Base-by-base conservation (phyloP, 169 alveolate species). In the Neospora caninum region DNA sequence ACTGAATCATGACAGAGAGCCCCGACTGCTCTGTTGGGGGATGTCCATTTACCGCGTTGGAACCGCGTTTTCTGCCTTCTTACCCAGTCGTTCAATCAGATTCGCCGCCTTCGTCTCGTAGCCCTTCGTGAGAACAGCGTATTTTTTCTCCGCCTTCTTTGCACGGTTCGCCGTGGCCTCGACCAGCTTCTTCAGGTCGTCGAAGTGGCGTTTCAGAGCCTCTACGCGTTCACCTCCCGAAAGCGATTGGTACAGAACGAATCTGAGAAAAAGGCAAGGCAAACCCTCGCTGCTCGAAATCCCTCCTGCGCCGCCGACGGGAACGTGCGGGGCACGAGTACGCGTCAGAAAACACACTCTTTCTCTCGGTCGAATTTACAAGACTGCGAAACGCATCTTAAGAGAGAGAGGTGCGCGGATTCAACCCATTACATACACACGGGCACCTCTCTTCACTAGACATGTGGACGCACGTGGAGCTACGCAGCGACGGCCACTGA, bases 21-120 rank as follows among this genome's bases (percentile, higher is more conserved):
- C 58, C 13, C 58, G 4, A 49, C 4, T 13, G 58, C 22, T 4
- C 58, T 49, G 58, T 13, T 49, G 58, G 58, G 58, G 58, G 58
- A 49, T 13, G 22, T 49, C 13, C 13, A n/a, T 49, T 49, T 13
- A 49, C 58, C 58, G 58, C 58, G 22, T 7, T 13, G 58, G 58
- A 49, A 7, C 4, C 4, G 22, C 58, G 58, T 13, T 7, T 49
- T 49, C 58, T 49, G 58, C 13, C 13, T 9, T 41, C 89, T 82
- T 41, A 82, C 89, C 69, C 7, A 82, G 54, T 13, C 41, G 31
- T 22, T 82, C 89, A 13, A 42, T 18, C 39, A 82, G 67, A 25
- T 41, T 29, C 38, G n/a, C 25, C n/a, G 89, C 89, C 39, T 82
- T 82, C 41, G 89, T 43, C 41, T 82, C 89, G 89, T 82, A 82